Conservation (phyloP, 2,329 filamentous ascomycete genomes). For the Periconia sp. region DNA sequence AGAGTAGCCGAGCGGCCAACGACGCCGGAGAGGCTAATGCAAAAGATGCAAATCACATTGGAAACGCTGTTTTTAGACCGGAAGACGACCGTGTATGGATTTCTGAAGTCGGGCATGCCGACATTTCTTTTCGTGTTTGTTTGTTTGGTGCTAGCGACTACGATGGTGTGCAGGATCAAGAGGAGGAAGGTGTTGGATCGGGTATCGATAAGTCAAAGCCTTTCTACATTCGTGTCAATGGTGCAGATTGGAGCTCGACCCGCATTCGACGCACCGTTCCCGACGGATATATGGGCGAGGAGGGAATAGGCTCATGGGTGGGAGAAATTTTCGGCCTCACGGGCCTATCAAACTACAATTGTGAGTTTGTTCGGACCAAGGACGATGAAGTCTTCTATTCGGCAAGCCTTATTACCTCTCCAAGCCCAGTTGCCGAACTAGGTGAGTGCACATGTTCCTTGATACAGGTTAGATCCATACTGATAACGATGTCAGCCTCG, state of each 20-base stretch:
- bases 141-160: constrained; percentile 56
- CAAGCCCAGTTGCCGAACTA: constrained; percentile 60
- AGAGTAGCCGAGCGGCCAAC: constrained; percentile 72
- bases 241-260: constrained; percentile 77
- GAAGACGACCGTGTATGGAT: constrained; percentile 78
- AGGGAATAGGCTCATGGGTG: constrained; percentile 62
- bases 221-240: constrained; percentile 78
- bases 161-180: constrained; percentile 40
- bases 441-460: constrained; percentile 42
- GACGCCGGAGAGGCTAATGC: constrained; percentile 74
- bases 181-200: constrained; percentile 42
- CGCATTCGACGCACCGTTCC: constrained; percentile 61
- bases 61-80: constrained; percentile 70
- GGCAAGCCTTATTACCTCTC: constrained; percentile 69
- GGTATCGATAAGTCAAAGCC: constrained; percentile 71
- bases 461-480: constrained; percentile 6
- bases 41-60: constrained; percentile 75
- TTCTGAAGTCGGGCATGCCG: constrained; percentile 75
- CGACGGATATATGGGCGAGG: constrained; percentile 47
- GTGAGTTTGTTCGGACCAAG: constrained; percentile 71
- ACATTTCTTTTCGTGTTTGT: constrained; percentile 75
- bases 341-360: constrained; percentile 74
- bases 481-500: constrained; percentile 26
- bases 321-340: constrained; percentile 70
- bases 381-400: constrained; percentile 70